Evolutionary conservation across 2,329 filamentous ascomycete genomes (phyloP).

Genomic region (Aureobasidium mangrovei): DNA sequence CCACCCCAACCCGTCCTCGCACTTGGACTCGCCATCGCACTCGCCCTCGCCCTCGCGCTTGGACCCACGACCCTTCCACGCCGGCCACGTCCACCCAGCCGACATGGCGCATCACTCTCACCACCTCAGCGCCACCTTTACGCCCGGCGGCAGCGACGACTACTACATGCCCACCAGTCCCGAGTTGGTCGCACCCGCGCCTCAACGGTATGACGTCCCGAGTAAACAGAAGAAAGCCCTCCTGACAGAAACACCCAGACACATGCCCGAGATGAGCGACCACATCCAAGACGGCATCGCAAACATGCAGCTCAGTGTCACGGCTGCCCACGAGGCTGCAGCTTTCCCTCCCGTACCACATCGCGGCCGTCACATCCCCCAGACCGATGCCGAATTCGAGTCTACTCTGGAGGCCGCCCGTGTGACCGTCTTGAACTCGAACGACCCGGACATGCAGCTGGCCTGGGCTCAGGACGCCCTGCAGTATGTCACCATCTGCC

Average conservation of each 20-base stretch:
- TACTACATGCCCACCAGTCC: constrained; percentile 53
- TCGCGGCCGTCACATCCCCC: constrained; percentile 78
- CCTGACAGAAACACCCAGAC: constrained; percentile 41
- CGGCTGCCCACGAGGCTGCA: constrained; percentile 19
- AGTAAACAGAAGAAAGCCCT: background rate
- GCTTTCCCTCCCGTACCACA: constrained; percentile 71
- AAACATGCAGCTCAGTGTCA: constrained; percentile 57
- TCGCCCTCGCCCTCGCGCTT: background rate
- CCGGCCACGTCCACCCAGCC: background rate
- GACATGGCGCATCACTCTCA: constrained; percentile 10
- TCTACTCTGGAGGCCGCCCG: constrained; percentile 78
- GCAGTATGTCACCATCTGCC: constrained; percentile 75
- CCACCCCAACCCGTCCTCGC: background rate
- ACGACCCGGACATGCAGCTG: constrained; percentile 92
- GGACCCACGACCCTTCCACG: background rate
- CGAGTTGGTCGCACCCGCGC: constrained; percentile 60
- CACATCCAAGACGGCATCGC: constrained; percentile 94
- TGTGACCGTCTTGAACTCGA: constrained; percentile 76
- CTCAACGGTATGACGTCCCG: constrained; percentile 50
- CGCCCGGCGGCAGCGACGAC: constrained; percentile 59
- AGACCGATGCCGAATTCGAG: constrained; percentile 90
- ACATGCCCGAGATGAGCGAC: constrained; percentile 91
- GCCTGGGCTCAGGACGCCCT: constrained; percentile 93
- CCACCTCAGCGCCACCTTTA: constrained; percentile 48
- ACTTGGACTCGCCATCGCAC: background rate